Evolutionary conservation across 805 yeast species (phyloP).

Genomic region (Yarrowia porcina): DNA sequence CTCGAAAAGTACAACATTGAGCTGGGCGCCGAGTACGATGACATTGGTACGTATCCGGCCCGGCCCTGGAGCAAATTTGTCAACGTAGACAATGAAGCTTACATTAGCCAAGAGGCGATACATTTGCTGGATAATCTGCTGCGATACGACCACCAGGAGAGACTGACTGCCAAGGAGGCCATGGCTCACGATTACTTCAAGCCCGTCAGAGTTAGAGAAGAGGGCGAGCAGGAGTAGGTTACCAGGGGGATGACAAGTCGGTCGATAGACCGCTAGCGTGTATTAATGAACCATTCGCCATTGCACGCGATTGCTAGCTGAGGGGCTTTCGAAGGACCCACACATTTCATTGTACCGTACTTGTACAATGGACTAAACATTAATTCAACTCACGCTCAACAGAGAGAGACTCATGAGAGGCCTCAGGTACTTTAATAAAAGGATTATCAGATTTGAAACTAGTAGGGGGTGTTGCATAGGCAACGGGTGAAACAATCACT

Average conservation of each 20-base stretch:
- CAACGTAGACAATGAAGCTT: slow-evolving; percentile 62
- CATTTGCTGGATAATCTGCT: slow-evolving; percentile 74
- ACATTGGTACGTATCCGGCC: slow-evolving; percentile 68
- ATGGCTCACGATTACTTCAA: slow-evolving; percentile 72
- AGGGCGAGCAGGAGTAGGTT: slow-evolving; percentile 13
- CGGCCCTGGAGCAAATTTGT: slow-evolving; percentile 82
- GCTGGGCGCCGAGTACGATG: slow-evolving; percentile 72
- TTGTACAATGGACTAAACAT: neutral
- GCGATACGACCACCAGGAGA: slow-evolving; percentile 80
- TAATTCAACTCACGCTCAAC: slow-evolving; percentile 3
- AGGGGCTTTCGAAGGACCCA: no score
- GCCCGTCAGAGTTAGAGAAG: slow-evolving; percentile 30
- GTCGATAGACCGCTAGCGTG: neutral
- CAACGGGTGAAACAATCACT: no score
- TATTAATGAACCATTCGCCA: neutral
- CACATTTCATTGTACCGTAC: neutral
- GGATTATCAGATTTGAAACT: neutral
- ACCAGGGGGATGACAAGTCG: neutral
- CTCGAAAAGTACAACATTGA: slow-evolving; percentile 66
- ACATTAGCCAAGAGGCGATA: slow-evolving; percentile 66
- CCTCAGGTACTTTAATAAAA: slow-evolving; percentile 5
- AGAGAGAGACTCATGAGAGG: neutral
- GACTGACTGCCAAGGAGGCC: slow-evolving; percentile 86
- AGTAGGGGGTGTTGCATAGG: no score
- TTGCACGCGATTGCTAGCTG: neutral